Percentiles rank a stretch among this genome's conserved stretches.
Evolutionary conservation across 352 stramenopile species (phyloP).

Genomic region (Phytophthora litchii): DNA sequence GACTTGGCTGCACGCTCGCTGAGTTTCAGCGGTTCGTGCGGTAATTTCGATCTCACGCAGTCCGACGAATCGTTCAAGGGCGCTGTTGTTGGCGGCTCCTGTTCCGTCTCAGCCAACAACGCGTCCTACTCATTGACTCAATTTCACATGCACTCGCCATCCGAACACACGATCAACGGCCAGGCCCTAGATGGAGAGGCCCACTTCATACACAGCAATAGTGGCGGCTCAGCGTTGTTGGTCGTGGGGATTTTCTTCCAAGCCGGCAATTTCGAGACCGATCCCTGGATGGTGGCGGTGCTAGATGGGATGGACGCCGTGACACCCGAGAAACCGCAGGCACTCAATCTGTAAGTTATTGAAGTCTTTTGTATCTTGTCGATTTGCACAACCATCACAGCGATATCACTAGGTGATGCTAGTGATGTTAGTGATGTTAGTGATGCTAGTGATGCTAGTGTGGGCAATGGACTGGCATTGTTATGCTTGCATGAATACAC

Average conservation of each 20-base stretch:
- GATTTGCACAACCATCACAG: neutral
- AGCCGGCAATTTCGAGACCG: slow-evolving; percentile 13
- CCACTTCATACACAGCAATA: slow-evolving; percentile 51
- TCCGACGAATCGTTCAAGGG: slow-evolving; percentile 34
- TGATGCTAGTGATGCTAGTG: neutral
- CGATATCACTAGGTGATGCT: neutral
- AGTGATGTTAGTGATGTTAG: too few species aligned
- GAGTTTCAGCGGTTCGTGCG: slow-evolving; percentile 32
- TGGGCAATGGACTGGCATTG: too few species aligned
- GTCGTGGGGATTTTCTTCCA: slow-evolving; percentile 43
- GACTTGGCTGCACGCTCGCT: slow-evolving; percentile 17
- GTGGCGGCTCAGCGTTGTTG: slow-evolving; percentile 32
- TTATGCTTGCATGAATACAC: neutral
- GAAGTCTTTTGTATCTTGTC: neutral
- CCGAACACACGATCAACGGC: slow-evolving; percentile 48
- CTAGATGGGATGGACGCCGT: slow-evolving; percentile 32
- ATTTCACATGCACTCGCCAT: slow-evolving; percentile 48
- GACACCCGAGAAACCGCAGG: slow-evolving; percentile 12
- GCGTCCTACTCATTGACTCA: slow-evolving; percentile 30
- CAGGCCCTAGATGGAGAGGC: slow-evolving; percentile 37
- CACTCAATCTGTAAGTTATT: slow-evolving; percentile 30
- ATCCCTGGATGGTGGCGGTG: slow-evolving; percentile 34
- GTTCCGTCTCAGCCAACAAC: slow-evolving; percentile 15
- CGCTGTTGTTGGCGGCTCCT: slow-evolving; percentile 22
- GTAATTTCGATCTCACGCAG: slow-evolving; percentile 33